Evolutionary conservation across 192 early-diverging fungal species (phyloP), one percentile per base, ranked within the genome.

Genomic region (Coemansia sp.): DNA sequence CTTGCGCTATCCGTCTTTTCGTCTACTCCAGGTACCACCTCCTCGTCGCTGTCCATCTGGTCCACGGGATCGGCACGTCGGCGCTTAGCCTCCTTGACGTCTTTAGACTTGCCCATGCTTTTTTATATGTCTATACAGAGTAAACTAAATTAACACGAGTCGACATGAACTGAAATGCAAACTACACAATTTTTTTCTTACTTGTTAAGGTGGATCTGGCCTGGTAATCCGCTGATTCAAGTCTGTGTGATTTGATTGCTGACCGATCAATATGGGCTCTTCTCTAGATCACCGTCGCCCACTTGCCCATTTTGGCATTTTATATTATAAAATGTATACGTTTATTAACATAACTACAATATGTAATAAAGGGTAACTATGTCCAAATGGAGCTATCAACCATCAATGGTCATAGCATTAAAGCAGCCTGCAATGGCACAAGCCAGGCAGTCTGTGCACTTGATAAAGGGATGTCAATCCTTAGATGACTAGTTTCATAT

Each of bases 21-120:
- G 37, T 69, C 16, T 50, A 13, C 19, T 13, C 34, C 41, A 14
- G 34, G 7, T 24, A 14, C 29, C 33, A 37, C 57, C 11, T 35
- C 42, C 2, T 36, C 40, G 3, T 68, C 48, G 63, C 48, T 60
- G 59, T 40, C 19, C 13, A 4, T 19, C 36, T 17, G 59, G 40
- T n/a, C 40, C 37, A 56, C 39, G 17, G 54, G 33, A 16, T 35
- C 14, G 31, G 33, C 16, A 35, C 54, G 54, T 8, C 54, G 17
- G 54, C 69, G 64, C 57, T 70, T 69, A 27, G 31, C 45, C 39
- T 45, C 67, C 50, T 66, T 70, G 40, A 24, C 61, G 40, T 64
- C 56, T 19, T 59, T 37, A 17, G 3, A 35, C n/a, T 57, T 67
- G 61, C 39, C 61, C 59, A 62, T 51, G 11, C n/a, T 29, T 16